Evolutionary conservation across 805 yeast genomes (phyloP).

Genomic region (Clavispora fructus): DNA sequence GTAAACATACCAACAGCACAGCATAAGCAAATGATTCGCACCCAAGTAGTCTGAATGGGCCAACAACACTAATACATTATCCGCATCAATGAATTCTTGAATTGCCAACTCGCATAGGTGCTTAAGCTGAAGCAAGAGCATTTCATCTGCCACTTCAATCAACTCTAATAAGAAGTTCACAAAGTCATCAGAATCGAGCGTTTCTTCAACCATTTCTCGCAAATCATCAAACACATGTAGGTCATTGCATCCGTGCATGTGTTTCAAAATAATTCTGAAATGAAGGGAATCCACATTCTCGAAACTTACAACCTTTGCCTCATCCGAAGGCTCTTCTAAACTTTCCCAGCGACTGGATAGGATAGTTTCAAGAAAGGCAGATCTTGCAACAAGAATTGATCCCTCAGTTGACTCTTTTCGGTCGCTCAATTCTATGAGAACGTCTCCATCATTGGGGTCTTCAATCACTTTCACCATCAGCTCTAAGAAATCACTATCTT

Average conservation of each 20-base stretch:
- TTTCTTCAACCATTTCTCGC: constrained; percentile 4
- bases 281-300: constrained; percentile 35
- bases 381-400: constrained; percentile 48
- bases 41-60: constrained; percentile 47
- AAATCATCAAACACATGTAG: constrained; percentile 31
- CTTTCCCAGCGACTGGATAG: constrained; percentile 52
- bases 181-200: constrained; percentile 32
- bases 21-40: constrained; percentile 51
- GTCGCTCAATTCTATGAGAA: constrained; percentile 42
- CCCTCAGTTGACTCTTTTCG: constrained; percentile 46
- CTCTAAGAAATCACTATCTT: constrained; percentile 3
- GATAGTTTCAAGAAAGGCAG: constrained; percentile 58
- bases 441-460: constrained; percentile 31
- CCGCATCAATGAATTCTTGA: constrained; percentile 50
- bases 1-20: constrained; percentile 64
- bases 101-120: constrained; percentile 56
- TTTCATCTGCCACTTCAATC: constrained; percentile 57
- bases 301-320: constrained; percentile 31
- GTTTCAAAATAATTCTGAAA: constrained; percentile 47
- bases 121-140: constrained; percentile 55
- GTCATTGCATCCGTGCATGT: constrained; percentile 52
- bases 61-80: constrained; percentile 55
- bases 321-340: neutral
- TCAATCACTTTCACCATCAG: constrained; percentile 7
- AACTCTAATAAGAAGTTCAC: constrained; percentile 53